Evolutionary conservation across 331 rosid genomes (phyloP), one percentile per base, ranked within the genome.

Genomic region (Dryas integrifolia): DNA sequence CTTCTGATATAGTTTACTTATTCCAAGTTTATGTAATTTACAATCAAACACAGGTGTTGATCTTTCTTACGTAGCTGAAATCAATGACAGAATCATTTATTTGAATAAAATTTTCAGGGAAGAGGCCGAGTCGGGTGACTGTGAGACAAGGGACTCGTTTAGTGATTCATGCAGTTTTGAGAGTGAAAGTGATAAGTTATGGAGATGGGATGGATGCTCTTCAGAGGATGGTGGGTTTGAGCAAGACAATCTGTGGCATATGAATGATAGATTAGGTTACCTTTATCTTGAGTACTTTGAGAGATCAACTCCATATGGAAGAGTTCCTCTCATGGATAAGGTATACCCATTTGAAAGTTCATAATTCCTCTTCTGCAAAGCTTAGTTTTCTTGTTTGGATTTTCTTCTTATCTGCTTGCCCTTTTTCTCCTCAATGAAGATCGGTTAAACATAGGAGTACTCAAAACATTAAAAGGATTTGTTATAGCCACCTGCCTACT

Each of bases 311-410:
- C 98, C 98, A 4, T 91, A 94, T 80, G 97, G 91, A 3, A 86
- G 98, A 83, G 96, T 89, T 74, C 98, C 98, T 76, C 85, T 94
- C n/a, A 89, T 88, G 95, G 98, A 94, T 85, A 94, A 91, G 98
- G 98, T 91, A 21, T 63, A 56, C 65, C 44, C n/a, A 6, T 43
- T 38, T 14, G 0, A 15, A 10, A 43, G 35, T 48, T 63, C 56
- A 49, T 65, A 13, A 74, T 77, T 80, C 26, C 30, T 70, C 49
- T 50, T n/a, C 4, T 77, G 59, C 72, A 55, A 70, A 41, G 70
- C 61, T 80, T 18, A 77, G 39, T 39, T 53, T 9, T 45, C 41
- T 5, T 45, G 43, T 26, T 26, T 46, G 1, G 39, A 15, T 58
- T 72, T 45, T 57, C 1, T 5, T 15, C 24, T 5, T 46, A 26